A percentile compares a stretch with the other conserved stretches of the same genome.
Conservation (phyloP, 2,329 filamentous ascomycete species). For the Fusarium redolens region DNA sequence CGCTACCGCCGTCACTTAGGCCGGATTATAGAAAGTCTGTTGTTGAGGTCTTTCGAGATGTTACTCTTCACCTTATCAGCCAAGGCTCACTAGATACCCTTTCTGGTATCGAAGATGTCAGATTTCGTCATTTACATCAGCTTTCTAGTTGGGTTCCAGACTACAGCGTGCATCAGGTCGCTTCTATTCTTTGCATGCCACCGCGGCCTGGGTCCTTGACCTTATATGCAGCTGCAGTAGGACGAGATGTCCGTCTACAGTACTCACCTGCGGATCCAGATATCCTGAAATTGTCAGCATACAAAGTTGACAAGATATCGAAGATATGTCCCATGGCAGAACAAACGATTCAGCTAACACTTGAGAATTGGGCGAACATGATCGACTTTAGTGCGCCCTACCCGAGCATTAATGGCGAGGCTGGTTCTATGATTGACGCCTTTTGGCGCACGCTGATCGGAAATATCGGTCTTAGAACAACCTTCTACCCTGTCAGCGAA, state of each 20-base stretch:
- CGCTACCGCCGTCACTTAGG: fast-evolving
- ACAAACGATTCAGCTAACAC: not conserved
- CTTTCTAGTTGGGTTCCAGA: not conserved
- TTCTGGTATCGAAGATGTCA: not conserved
- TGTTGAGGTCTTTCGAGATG: not conserved
- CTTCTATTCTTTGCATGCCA: not conserved
- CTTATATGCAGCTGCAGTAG: not conserved
- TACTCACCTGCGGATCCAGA: fast-evolving
- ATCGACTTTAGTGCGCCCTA: not conserved
- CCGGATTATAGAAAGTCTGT: not conserved
- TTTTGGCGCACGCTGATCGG: not conserved
- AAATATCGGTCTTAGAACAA: not conserved
- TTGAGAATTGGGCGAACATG: not conserved
- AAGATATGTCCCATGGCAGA: not conserved
- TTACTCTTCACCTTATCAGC: not conserved
- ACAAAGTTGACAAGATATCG: not conserved
- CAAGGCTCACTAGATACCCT: not conserved
- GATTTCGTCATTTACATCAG: not conserved
- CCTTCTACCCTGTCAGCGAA: fast-evolving
- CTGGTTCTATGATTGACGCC: fast-evolving
- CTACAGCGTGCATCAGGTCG: not conserved
- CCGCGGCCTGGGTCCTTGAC: not conserved
- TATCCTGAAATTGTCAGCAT: fast-evolving
- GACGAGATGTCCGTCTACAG: not conserved
- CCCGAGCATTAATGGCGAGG: fast-evolving